These are phyloP conservation scores for Allomyces javanicus DNA, from an alignment of 192 early-diverging fungal species.

Conservation along the genomic window DNA sequence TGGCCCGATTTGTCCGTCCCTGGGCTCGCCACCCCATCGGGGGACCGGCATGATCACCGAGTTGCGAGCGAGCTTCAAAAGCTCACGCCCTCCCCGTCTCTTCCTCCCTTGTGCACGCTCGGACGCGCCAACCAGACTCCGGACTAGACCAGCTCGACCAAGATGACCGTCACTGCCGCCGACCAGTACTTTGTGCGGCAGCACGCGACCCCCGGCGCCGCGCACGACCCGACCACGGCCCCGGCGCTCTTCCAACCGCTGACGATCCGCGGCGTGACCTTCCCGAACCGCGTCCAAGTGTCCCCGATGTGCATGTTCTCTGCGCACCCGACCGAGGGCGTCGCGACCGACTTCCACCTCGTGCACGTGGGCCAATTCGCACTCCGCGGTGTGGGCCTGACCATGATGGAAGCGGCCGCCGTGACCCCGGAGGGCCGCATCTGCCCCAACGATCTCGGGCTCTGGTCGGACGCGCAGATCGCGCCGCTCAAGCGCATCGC, in stretches of 20 bases:
- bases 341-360: constrained; percentile 43
- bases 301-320: constrained; percentile 79
- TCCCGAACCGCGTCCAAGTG: constrained; percentile 58
- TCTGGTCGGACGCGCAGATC: constrained; percentile 68
- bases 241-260: constrained; percentile 46
- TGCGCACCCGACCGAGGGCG: constrained; percentile 28
- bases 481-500: constrained; percentile 34
- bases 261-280: constrained; percentile 35
- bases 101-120: no score
- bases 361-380: constrained; percentile 48
- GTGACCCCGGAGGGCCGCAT: constrained; percentile 65
- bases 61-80: no score
- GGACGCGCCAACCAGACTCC: no score
- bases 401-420: constrained; percentile 59
- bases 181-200: no score
- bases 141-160: no score
- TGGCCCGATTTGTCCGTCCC: no score
- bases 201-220: no score
- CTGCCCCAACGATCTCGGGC: constrained; percentile 50
- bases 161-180: no score
- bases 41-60: no score
- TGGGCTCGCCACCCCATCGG: no score
- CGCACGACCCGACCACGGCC: constrained; percentile 2
- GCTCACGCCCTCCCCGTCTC: no score
- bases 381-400: constrained; percentile 52